These are phyloP conservation scores for Oryza nivara DNA, from an alignment of 176 grass and related monocot genomes.

Conservation along the genomic window DNA sequence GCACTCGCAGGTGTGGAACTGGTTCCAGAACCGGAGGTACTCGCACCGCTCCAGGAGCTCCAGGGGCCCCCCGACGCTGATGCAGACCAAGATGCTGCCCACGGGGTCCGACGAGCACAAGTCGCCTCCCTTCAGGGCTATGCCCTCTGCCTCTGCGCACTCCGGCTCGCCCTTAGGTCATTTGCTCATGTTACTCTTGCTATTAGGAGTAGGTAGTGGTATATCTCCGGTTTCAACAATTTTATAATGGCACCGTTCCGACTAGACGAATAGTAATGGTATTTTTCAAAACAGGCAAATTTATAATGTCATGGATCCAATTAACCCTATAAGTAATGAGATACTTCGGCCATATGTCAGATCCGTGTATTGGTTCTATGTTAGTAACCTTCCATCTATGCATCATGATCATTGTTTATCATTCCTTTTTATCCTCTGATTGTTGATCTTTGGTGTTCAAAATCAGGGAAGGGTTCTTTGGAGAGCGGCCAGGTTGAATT, in stretches of 20 bases:
- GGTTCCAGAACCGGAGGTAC: slow-evolving; percentile 99
- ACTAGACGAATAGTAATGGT: no score
- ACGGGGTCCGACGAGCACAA: slow-evolving; percentile 53
- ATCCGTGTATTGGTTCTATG: not conserved
- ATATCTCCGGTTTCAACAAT: no score
- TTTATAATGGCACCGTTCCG: no score
- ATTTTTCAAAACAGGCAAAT: no score
- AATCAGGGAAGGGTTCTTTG: slow-evolving; percentile 53
- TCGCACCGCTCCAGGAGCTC: slow-evolving; percentile 77
- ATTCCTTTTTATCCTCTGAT: not conserved
- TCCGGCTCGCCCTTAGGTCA: slow-evolving; percentile 61
- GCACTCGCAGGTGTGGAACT: slow-evolving; percentile 87
- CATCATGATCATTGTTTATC: not conserved
- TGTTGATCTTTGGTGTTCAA: not conserved
- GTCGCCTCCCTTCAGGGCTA: slow-evolving; percentile 44
- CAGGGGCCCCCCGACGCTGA: slow-evolving; percentile 28
- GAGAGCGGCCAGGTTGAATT: slow-evolving; percentile 61
- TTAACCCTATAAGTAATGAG: not conserved
- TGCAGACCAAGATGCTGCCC: slow-evolving; percentile 45
- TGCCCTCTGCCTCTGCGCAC: slow-evolving; percentile 31
- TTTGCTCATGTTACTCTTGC: not conserved
- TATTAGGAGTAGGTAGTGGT: not conserved
- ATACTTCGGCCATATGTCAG: not conserved
- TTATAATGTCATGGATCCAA: no score
- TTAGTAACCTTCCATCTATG: not conserved